phyloP scores from a whole-genome alignment of 306 rosid species.

The Alnus glutinosa region DNA sequence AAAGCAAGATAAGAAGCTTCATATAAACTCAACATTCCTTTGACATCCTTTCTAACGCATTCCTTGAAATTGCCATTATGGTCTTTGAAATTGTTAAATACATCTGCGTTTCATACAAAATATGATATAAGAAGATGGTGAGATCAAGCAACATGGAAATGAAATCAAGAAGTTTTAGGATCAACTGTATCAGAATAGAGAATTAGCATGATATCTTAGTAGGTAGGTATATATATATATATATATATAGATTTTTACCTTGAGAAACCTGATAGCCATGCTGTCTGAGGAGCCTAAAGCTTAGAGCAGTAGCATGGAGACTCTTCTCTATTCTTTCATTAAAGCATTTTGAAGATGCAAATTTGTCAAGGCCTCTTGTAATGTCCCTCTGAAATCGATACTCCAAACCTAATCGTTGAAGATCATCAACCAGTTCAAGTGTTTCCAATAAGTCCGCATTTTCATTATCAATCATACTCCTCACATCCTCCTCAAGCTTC shows the following conservation, averaged over 20 bases:
- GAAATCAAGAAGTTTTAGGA: background rate
- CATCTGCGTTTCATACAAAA: constrained; percentile 28
- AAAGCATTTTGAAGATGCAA: background rate
- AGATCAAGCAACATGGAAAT: background rate
- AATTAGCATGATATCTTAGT: too few relatives aligned
- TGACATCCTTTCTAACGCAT: constrained; percentile 26
- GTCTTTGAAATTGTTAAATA: constrained; percentile 43
- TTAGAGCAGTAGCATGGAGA: constrained; percentile 39
- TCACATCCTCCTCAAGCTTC: constrained; percentile 33
- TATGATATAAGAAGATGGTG: background rate
- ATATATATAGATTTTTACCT: constrained; percentile 28
- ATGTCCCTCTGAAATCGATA: constrained; percentile 43
- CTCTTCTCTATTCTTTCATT: background rate
- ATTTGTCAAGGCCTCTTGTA: constrained; percentile 24
- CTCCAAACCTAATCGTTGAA: constrained; percentile 38
- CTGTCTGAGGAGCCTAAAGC: constrained; percentile 56
- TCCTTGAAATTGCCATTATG: constrained; percentile 20
- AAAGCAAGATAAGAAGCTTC: constrained; percentile 52
- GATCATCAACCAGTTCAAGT: constrained; percentile 34
- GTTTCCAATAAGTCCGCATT: background rate
- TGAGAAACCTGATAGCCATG: constrained; percentile 34
- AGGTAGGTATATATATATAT: too few relatives aligned
- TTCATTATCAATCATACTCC: constrained; percentile 33
- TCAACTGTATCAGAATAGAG: too few relatives aligned
- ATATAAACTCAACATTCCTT: constrained; percentile 53